These are phyloP conservation scores for Aleurites moluccanus DNA, from an alignment of 441 rosid genomes.

Conservation along the genomic window DNA sequence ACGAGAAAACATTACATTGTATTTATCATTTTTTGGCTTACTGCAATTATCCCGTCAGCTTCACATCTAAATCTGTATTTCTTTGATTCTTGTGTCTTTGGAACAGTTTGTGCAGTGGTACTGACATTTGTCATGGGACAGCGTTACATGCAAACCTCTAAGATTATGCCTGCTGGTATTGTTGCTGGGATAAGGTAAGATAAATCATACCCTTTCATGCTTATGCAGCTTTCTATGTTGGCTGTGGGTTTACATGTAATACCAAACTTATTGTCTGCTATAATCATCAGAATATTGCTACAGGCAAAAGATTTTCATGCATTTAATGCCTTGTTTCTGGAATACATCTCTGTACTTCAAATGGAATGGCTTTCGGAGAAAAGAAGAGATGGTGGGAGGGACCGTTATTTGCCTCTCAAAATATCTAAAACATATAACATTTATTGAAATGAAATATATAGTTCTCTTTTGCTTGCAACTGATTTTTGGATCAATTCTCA, in stretches of 20 bases:
- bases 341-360: too few species aligned
- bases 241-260: background rate
- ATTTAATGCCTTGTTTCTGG: too few species aligned
- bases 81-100: conserved; percentile 23
- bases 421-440: background rate
- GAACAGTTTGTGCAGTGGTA: conserved; percentile 60
- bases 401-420: too few species aligned
- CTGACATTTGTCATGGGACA: conserved; percentile 86
- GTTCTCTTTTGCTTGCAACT: background rate
- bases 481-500: background rate
- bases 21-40: background rate
- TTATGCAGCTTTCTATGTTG: background rate
- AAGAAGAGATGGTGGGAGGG: too few species aligned
- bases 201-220: conserved; percentile 5
- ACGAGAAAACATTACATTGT: background rate
- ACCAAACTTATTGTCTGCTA: background rate
- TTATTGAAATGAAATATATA: background rate
- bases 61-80: background rate
- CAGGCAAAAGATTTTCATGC: background rate
- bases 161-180: conserved; percentile 94
- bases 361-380: too few species aligned
- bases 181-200: conserved; percentile 79
- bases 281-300: background rate
- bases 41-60: background rate
- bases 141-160: conserved; percentile 77